These are phyloP conservation scores for Penicillium crystallinum DNA, from an alignment of 495 filamentous ascomycete species.

Conservation along the genomic window DNA sequence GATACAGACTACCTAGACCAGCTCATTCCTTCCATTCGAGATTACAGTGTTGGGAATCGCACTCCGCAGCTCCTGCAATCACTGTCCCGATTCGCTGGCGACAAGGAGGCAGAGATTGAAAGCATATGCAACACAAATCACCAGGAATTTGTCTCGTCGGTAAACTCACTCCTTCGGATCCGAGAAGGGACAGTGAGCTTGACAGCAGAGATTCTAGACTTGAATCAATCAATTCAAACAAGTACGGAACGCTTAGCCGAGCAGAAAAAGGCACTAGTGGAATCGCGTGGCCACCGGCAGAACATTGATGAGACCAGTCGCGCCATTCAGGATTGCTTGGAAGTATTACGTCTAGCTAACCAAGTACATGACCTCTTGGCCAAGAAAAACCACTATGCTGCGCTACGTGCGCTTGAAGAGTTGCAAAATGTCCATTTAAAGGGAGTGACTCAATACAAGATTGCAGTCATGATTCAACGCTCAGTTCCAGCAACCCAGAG, in stretches of 20 bases:
- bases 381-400: conserved; percentile 92
- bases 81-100: conserved; percentile 71
- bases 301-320: conserved; percentile 93
- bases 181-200: conserved; percentile 81
- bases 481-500: conserved; percentile 90
- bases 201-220: conserved; percentile 83
- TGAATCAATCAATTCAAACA: conserved; percentile 92
- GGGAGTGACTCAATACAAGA: conserved; percentile 87
- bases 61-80: conserved; percentile 70
- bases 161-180: conserved; percentile 86
- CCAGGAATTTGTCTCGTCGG: conserved; percentile 89
- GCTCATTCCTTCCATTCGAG: conserved; percentile 85
- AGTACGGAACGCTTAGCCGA: conserved; percentile 91
- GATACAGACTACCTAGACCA: conserved; percentile 94
- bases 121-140: conserved; percentile 91
- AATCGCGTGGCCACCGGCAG: conserved; percentile 84
- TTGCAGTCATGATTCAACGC: conserved; percentile 92
- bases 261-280: conserved; percentile 90
- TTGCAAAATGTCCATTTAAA: conserved; percentile 94
- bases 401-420: conserved; percentile 89
- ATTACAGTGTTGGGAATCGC: conserved; percentile 73
- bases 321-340: conserved; percentile 84
- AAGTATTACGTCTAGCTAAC: conserved; percentile 88
- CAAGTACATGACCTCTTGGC: conserved; percentile 85
- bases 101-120: conserved; percentile 89